Percentiles rank a stretch among this genome's conserved stretches.
phyloP scores from a whole-genome alignment of 179 eudicot species.

The Drosera spatulata region DNA sequence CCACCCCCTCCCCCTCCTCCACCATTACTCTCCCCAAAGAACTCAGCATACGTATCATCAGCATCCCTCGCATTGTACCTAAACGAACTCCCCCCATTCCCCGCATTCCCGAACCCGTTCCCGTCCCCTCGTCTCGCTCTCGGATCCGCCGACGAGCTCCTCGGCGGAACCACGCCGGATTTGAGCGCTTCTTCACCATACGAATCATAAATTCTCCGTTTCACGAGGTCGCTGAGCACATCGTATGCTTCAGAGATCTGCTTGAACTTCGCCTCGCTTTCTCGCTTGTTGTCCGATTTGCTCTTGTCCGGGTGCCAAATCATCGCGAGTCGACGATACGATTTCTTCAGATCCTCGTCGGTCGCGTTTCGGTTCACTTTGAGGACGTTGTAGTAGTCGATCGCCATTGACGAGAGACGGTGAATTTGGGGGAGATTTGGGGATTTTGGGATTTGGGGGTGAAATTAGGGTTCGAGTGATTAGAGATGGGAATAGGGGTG shows the following conservation, averaged over 20 bases:
- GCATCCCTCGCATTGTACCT: conserved; percentile 66
- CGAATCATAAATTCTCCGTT: conserved; percentile 34
- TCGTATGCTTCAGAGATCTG: conserved; percentile 33
- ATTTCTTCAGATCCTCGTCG: conserved; percentile 32
- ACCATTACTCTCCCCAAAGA: conserved; percentile 40
- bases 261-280: conserved; percentile 27
- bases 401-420: conserved; percentile 15
- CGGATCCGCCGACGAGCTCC: background rate
- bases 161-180: conserved; percentile 35
- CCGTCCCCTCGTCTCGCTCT: conserved; percentile 8
- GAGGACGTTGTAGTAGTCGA: conserved; percentile 37
- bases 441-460: too few relatives aligned
- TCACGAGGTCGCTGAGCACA: conserved; percentile 27
- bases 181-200: conserved; percentile 39
- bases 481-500: too few relatives aligned
- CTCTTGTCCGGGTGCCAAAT: conserved; percentile 42
- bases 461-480: too few relatives aligned
- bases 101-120: too few relatives aligned
- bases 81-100: conserved; percentile 30
- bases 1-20: conserved; percentile 15
- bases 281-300: conserved; percentile 17
- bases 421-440: too few relatives aligned
- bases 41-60: conserved; percentile 60
- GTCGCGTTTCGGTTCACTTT: conserved; percentile 37
- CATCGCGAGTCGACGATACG: conserved; percentile 37